These are phyloP conservation scores for Discostella stelligeroides DNA, from an alignment of 108 stramenopile genomes.

Conservation along the genomic window DNA sequence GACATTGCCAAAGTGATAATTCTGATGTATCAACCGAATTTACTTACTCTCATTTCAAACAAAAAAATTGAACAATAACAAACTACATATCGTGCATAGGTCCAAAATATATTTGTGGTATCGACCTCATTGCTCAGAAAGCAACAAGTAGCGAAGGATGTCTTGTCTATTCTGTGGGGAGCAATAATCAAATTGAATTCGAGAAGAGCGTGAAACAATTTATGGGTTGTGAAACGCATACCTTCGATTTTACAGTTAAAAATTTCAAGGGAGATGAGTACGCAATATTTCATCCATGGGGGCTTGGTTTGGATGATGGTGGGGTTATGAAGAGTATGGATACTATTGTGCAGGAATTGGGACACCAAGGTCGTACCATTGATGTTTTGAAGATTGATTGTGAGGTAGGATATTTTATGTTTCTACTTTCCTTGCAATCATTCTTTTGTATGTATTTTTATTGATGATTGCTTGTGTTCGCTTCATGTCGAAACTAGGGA, in stretches of 20 bases:
- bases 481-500: too few relatives aligned
- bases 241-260: conserved; percentile 37
- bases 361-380: conserved; percentile 36
- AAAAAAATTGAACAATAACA: too few relatives aligned
- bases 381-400: conserved; percentile 48
- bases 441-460: too few relatives aligned
- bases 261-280: conserved; percentile 30
- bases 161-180: conserved; percentile 42
- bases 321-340: conserved; percentile 24
- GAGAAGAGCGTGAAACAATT: conserved; percentile 21
- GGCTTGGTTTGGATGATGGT: conserved; percentile 35
- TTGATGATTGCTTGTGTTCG: too few relatives aligned
- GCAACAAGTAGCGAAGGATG: conserved; percentile 20
- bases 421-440: too few relatives aligned
- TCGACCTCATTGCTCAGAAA: conserved; percentile 31
- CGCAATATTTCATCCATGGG: conserved; percentile 45
- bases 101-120: conserved; percentile 41
- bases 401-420: not conserved
- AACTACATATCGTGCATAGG: not conserved
- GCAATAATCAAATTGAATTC: conserved; percentile 36
- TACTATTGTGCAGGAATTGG: conserved; percentile 33
- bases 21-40: too few relatives aligned
- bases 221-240: conserved; percentile 50
- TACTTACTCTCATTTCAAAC: too few relatives aligned
- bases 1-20: too few relatives aligned